These are phyloP conservation scores for Ceratocystis huliohia DNA, from an alignment of 2,329 filamentous ascomycete genomes.

Conservation along the genomic window DNA sequence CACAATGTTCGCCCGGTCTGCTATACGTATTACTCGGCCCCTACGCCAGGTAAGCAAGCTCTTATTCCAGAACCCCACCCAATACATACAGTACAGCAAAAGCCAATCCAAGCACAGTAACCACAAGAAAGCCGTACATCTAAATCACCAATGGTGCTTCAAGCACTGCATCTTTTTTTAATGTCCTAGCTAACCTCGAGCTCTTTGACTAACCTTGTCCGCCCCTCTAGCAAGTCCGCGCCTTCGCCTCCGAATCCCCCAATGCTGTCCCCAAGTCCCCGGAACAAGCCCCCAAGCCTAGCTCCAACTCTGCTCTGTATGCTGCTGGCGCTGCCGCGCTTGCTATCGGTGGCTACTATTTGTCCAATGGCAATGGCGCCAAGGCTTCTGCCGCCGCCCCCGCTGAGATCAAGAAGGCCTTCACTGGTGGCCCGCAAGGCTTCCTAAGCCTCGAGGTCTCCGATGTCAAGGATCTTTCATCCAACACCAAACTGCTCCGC, in stretches of 20 bases:
- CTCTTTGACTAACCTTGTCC: slow-evolving; percentile 7
- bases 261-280: slow-evolving; percentile 34
- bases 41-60: slow-evolving; percentile 45
- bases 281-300: slow-evolving; percentile 38
- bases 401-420: slow-evolving; percentile 34
- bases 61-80: slow-evolving; percentile 5
- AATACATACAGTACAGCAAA: slow-evolving; percentile 25
- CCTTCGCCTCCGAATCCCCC: slow-evolving; percentile 46
- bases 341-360: slow-evolving; percentile 47
- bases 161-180: neutral
- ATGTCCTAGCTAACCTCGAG: neutral
- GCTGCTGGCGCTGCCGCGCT: slow-evolving; percentile 46
- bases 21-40: slow-evolving; percentile 51
- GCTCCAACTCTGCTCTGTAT: slow-evolving; percentile 48
- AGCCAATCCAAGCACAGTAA: neutral
- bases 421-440: slow-evolving; percentile 80
- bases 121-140: too few species aligned
- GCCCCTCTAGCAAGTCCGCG: slow-evolving; percentile 34
- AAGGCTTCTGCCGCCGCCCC: slow-evolving; percentile 30
- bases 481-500: slow-evolving; percentile 87
- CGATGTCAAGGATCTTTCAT: slow-evolving; percentile 66
- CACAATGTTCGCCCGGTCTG: slow-evolving; percentile 56
- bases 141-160: neutral
- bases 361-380: slow-evolving; percentile 41
- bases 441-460: slow-evolving; percentile 73